Evolutionary conservation across 2,329 filamentous ascomycete species (phyloP), one percentile per base, ranked within the genome.

Genomic region (Beauveria medogensis): DNA sequence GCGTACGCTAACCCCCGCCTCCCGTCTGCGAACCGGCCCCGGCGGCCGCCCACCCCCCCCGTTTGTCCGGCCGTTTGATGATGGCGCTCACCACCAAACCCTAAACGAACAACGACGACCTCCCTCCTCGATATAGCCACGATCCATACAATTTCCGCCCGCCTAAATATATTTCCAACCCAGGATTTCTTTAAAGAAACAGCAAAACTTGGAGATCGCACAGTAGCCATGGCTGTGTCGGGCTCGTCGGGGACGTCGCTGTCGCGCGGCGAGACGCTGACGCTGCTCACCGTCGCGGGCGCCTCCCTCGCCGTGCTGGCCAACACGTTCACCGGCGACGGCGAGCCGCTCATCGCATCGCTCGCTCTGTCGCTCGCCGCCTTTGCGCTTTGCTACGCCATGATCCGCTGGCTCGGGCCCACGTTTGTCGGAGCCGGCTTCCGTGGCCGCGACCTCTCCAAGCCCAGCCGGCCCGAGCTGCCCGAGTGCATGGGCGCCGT

Each of bases 401-500:
- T 97, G 77, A 93, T 97, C 74, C 82, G 89, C 78, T 97, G 93
- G 93, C 88, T 97, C 6, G 93, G 93, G 1, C 87, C 90, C 60
- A 88, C 89, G 1, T 97, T 99, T 73, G 87, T 97, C 72, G 86
- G 84, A 67, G 90, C 90, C 43, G 94, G 93, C 18, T 83, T 97
- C 71, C 94, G 92, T 72, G 94, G 94, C 60, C 89, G 84, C 69
- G 94, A 99, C 73, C 81, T 97, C 80, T 88, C 89, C 71, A 99
- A 81, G 72, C 67, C 72, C 50, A 71, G 85, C 68, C 84, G 84
- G 66, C 82, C 82, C 63, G 91, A 94, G 74, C 88, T 97, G 68
- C 94, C 94, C 24, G 94, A 99, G 75, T 93, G 90, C 66, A 97
- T 99, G 92, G 94, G 94, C 34, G 91, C 91, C 62, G 84, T 99